A percentile compares a stretch with the other conserved stretches of the same genome.
Evolutionary conservation across 306 rosid genomes (phyloP).

Genomic region (Cicer arietinum): DNA sequence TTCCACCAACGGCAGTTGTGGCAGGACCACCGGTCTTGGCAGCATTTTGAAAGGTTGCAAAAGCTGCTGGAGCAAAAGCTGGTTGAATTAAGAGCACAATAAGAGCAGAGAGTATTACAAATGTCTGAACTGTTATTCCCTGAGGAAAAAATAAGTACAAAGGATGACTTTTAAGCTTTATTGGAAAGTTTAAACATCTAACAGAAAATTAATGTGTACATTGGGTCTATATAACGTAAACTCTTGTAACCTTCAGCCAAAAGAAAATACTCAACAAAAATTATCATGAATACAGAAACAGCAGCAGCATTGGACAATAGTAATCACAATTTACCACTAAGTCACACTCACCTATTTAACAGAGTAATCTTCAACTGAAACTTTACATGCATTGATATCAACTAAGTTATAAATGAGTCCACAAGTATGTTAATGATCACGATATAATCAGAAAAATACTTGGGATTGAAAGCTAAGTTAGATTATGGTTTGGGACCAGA

Average conservation of each 20-base stretch:
- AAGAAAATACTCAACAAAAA: not conserved
- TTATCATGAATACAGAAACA: not conserved
- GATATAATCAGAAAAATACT: not conserved
- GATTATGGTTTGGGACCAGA: slow-evolving; percentile 14
- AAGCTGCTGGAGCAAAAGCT: slow-evolving; percentile 79
- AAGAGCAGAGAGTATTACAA: slow-evolving; percentile 68
- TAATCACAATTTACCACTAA: not conserved
- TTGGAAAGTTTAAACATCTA: not conserved
- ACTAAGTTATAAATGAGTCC: not conserved
- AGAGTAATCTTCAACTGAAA: slow-evolving; percentile 19
- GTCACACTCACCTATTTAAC: slow-evolving; percentile 19
- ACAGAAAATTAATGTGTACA: slow-evolving; percentile 5
- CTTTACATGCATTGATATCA: slow-evolving; percentile 20
- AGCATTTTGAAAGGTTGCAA: slow-evolving; percentile 73
- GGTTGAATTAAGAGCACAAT: slow-evolving; percentile 76
- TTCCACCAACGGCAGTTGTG: slow-evolving; percentile 66
- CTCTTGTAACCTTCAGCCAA: not conserved
- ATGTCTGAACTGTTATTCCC: slow-evolving; percentile 64
- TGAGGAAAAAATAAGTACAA: slow-evolving; percentile 38
- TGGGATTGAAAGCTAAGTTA: not conserved
- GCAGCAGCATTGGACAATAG: not conserved
- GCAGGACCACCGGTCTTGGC: slow-evolving; percentile 70
- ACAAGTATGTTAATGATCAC: not conserved
- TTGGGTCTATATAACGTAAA: slow-evolving; percentile 14
- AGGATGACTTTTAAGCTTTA: slow-evolving; percentile 31